Percentiles rank a stretch among this genome's conserved stretches.
Conservation (phyloP, 768 basidiomycete genomes). For the Leccinum fibrillosum region DNA sequence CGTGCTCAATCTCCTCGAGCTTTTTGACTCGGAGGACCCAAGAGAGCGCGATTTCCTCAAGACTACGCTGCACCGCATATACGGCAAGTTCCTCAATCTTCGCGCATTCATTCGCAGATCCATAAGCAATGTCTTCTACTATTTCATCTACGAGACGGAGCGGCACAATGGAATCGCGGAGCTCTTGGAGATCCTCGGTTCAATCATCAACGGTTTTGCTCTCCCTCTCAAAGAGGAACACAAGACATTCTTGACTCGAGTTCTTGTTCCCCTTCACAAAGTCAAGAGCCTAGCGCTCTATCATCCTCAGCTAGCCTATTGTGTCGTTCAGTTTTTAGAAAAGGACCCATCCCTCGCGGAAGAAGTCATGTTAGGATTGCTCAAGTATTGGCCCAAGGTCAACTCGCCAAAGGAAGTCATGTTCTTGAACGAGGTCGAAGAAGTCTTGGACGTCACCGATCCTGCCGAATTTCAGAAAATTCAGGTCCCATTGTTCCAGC, state of each 20-base stretch:
- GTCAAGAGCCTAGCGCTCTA: constrained; percentile 97
- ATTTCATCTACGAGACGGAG: constrained; percentile 98
- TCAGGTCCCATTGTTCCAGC: constrained; percentile 87
- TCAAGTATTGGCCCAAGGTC: constrained; percentile 98
- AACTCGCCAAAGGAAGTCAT: constrained; percentile 99
- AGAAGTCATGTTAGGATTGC: constrained; percentile 93
- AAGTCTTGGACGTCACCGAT: constrained; percentile 97
- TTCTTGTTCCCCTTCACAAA: constrained; percentile 94
- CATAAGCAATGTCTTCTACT: constrained; percentile 99
- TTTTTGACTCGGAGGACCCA: constrained; percentile 98
- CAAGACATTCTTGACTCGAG: constrained; percentile 94
- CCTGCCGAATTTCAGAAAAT: constrained; percentile 96
- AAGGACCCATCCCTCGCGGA: constrained; percentile 91
- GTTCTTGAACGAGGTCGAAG: constrained; percentile 99
- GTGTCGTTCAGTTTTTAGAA: constrained; percentile 97
- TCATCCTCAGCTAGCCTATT: constrained; percentile 99
- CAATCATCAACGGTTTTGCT: constrained; percentile 99
- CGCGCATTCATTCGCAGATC: constrained; percentile 98
- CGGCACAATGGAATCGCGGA: constrained; percentile 99
- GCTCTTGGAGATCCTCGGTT: constrained; percentile 94
- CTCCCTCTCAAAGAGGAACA: constrained; percentile 98
- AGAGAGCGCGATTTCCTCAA: constrained; percentile 99
- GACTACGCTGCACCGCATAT: constrained; percentile 97
- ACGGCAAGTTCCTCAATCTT: constrained; percentile 98
- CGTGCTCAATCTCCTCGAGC: constrained; percentile 92